phyloP scores from a whole-genome alignment of 2,329 filamentous ascomycete species.

The Penicillium rolfsii region DNA sequence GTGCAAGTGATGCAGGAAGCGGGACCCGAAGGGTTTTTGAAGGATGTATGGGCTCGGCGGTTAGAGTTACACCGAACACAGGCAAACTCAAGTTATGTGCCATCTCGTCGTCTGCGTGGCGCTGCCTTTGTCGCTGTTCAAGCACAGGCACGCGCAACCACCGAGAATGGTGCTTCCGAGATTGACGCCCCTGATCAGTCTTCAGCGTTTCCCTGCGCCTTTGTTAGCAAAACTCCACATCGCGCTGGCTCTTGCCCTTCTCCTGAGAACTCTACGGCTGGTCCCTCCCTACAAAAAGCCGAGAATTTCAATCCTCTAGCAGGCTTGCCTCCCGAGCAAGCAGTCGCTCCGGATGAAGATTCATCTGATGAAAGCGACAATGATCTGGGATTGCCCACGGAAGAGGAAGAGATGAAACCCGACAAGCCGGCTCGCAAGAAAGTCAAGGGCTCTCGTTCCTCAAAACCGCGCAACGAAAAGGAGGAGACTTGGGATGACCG shows the following conservation, averaged over 20 bases:
- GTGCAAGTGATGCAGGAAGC: slow-evolving; percentile 40
- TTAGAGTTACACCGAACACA: slow-evolving; percentile 41
- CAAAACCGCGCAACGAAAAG: neutral
- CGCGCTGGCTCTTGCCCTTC: neutral
- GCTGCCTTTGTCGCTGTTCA: slow-evolving; percentile 9
- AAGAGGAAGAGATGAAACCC: neutral
- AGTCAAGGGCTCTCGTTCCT: slow-evolving; percentile 9
- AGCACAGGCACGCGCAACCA: neutral
- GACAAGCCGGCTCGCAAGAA: slow-evolving; percentile 9
- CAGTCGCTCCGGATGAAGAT: slow-evolving; percentile 2
- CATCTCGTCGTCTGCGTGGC: slow-evolving; percentile 23
- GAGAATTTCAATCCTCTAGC: neutral
- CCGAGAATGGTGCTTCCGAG: neutral
- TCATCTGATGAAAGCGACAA: slow-evolving; percentile 2
- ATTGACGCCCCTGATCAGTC: neutral
- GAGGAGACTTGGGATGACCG: slow-evolving; percentile 18
- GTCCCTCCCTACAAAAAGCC: neutral
- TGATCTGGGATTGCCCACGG: neutral
- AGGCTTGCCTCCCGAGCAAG: neutral
- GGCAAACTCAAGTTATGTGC: slow-evolving; percentile 44
- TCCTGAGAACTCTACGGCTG: neutral
- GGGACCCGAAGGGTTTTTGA: slow-evolving; percentile 40
- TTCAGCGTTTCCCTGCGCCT: neutral
- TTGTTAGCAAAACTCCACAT: neutral
- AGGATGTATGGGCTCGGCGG: slow-evolving; percentile 32